Evolutionary conservation across 306 rosid genomes (phyloP), one percentile per base, ranked within the genome.

Genomic region (Cicer judaicum): DNA sequence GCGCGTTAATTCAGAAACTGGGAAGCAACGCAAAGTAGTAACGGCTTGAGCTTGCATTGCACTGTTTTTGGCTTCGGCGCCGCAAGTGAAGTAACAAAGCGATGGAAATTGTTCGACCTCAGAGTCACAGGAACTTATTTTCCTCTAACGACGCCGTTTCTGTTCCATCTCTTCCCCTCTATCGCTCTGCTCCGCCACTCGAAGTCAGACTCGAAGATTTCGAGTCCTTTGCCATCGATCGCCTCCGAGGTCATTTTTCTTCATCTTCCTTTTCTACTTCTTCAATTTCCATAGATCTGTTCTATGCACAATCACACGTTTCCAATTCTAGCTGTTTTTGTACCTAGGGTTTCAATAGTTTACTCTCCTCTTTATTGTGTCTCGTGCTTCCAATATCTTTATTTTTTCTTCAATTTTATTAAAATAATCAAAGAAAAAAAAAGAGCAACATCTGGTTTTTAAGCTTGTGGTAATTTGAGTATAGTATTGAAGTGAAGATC

Each of bases 151-250:
- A 47, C 34, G 74, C 56, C 69, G 79, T 50, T 75, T 11, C 78
- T 10, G 38, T 74, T 24, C 49, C 84, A 3, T 52, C 88, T 34
- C 74, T 92, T 64, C 92, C 92, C 5, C 85, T 90, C 15, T 90
- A 94, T 83, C 96, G 97, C 47, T 89, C 91, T 29, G 89, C 96
- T 70, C 99, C 99, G 0, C 18, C 79, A 1, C 93, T 94, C 19
- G 97, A 94, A 76, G 96, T 92, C 72, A 77, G 92, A 46, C 97
- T 94, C 53, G 96, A 94, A 78, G 95, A 92, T 54, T 94, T 94
- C 55, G 95, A 92, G 86, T 91, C 87, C 55, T 92, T 82, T 72
- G 99, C 99, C 82, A 76, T 92, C 62, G 97, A 94, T 75, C 99
- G 96, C 79, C 95, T 94, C 80, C 90, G 92, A 83, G 99, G 99